Conservation (phyloP, 208 protist genomes). For the Vickermania ingenoplastis region DNA sequence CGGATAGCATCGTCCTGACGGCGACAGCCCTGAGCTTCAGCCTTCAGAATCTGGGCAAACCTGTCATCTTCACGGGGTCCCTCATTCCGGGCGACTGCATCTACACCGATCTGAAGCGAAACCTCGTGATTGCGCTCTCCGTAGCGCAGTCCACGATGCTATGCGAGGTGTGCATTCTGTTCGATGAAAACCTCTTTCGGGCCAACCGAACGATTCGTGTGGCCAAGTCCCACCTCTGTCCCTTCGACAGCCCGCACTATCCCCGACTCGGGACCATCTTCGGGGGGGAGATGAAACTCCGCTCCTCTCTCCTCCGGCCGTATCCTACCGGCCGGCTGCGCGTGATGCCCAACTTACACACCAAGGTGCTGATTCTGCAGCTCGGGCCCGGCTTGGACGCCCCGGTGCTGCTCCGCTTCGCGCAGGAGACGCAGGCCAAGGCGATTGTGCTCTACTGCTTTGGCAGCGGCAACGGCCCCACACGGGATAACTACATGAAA, state of each 20-base stretch:
- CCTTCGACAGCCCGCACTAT: conserved; percentile 90
- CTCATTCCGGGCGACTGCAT: conserved; percentile 80
- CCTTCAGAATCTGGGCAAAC: conserved; percentile 94
- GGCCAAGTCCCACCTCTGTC: conserved; percentile 56
- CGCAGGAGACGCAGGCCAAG: conserved; percentile 27
- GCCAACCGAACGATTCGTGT: conserved; percentile 89
- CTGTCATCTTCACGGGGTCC: conserved; percentile 95
- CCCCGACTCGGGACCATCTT: conserved; percentile 75
- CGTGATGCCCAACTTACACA: conserved; percentile 36
- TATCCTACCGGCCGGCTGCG: conserved; percentile 37
- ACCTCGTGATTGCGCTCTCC: conserved; percentile 72
- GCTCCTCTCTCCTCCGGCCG: conserved; percentile 28
- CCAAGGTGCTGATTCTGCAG: conserved; percentile 38
- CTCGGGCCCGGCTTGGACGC: conserved; percentile 65
- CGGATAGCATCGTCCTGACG: conserved; percentile 94
- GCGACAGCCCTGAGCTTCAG: conserved; percentile 94
- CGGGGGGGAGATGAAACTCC: conserved; percentile 30
- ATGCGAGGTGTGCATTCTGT: conserved; percentile 93
- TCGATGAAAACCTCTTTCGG: conserved; percentile 91
- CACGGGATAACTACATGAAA: conserved; percentile 51
- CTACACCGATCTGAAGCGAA: conserved; percentile 86
- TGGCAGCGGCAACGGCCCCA: conserved; percentile 90
- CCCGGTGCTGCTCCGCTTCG: conserved; percentile 8
- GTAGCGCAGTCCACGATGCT: conserved; percentile 81
- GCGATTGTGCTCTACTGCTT: conserved; percentile 89